These are phyloP conservation scores for Colletotrichum magnum DNA, from an alignment of 2,329 filamentous ascomycete species.

Conservation along the genomic window DNA sequence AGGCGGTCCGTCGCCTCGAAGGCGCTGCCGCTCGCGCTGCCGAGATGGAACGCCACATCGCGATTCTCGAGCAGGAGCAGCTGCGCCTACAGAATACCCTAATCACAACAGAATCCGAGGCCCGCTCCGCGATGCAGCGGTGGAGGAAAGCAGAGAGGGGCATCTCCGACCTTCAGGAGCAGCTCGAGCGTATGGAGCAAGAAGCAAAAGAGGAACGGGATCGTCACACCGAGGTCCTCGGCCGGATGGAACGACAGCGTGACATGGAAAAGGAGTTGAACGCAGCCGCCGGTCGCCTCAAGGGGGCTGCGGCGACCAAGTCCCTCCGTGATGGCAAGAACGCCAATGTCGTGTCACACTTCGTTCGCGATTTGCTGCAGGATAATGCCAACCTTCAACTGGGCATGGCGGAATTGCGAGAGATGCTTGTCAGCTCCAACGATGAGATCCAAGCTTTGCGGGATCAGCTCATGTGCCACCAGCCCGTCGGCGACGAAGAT, in stretches of 20 bases:
- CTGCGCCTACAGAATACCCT: conserved; percentile 78
- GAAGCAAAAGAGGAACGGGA: conserved; percentile 86
- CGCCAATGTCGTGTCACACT: conserved; percentile 87
- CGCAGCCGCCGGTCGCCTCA: conserved; percentile 83
- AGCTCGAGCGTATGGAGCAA: conserved; percentile 89
- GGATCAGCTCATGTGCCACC: conserved; percentile 85
- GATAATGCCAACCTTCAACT: conserved; percentile 96
- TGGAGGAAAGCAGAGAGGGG: conserved; percentile 90
- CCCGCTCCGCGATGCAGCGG: conserved; percentile 82
- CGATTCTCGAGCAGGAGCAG: conserved; percentile 86
- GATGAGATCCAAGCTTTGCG: conserved; percentile 91
- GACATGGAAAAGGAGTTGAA: conserved; percentile 86
- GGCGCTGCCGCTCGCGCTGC: conserved; percentile 80
- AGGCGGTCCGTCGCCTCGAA: conserved; percentile 82
- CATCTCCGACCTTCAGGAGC: conserved; percentile 84
- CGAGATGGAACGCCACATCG: conserved; percentile 84
- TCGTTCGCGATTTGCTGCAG: conserved; percentile 94
- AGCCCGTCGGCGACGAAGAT: conserved; percentile 70
- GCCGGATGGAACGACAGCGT: conserved; percentile 86
- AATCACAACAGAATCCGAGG: conserved; percentile 78
- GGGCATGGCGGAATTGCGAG: conserved; percentile 90
- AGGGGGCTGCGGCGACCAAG: conserved; percentile 82
- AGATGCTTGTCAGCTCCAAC: conserved; percentile 92
- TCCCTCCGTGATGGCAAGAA: conserved; percentile 65
- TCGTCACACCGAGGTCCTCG: conserved; percentile 84